Conservation (phyloP, 805 yeast genomes). For the Dipodascopsis tothii region DNA sequence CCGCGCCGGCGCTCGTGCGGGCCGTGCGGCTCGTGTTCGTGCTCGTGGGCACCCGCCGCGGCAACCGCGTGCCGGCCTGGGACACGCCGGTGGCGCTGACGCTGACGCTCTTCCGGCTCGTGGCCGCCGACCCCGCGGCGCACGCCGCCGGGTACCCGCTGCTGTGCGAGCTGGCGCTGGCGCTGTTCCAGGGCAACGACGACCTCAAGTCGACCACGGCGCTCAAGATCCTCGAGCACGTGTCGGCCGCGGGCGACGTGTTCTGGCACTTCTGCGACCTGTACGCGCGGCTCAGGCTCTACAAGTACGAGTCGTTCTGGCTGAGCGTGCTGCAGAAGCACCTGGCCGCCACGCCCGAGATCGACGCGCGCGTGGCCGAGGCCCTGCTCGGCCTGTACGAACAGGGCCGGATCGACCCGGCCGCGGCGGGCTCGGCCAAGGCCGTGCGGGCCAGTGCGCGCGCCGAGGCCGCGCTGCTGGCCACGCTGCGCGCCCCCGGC, state of each 20-base stretch:
- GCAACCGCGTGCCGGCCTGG: constrained; percentile 34
- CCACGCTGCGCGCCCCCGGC: too few relatives aligned
- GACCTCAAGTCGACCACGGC: not conserved
- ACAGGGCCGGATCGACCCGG: not conserved
- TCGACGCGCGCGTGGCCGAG: not conserved
- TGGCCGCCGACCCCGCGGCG: not conserved
- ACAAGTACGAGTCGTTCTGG: not conserved
- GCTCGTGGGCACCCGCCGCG: constrained; percentile 33
- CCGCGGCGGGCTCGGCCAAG: too few relatives aligned
- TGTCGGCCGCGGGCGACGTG: not conserved
- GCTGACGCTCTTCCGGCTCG: not conserved
- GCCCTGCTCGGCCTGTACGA: not conserved
- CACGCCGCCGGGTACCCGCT: not conserved
- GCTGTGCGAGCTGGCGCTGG: not conserved
- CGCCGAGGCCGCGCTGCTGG: too few relatives aligned
- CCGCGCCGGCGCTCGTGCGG: not conserved
- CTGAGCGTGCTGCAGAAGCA: not conserved
- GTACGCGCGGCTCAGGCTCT: not conserved
- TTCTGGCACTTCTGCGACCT: not conserved
- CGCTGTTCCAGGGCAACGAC: not conserved
- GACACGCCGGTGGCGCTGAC: constrained; percentile 1
- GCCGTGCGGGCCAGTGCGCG: too few relatives aligned
- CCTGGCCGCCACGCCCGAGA: not conserved
- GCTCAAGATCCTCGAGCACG: not conserved
- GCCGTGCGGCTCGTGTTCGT: constrained; percentile 23